A percentile compares a stretch with the other conserved stretches of the same genome.
Evolutionary conservation across 2,329 filamentous ascomycete genomes (phyloP).

Genomic region (Shiraia bambusicola): DNA sequence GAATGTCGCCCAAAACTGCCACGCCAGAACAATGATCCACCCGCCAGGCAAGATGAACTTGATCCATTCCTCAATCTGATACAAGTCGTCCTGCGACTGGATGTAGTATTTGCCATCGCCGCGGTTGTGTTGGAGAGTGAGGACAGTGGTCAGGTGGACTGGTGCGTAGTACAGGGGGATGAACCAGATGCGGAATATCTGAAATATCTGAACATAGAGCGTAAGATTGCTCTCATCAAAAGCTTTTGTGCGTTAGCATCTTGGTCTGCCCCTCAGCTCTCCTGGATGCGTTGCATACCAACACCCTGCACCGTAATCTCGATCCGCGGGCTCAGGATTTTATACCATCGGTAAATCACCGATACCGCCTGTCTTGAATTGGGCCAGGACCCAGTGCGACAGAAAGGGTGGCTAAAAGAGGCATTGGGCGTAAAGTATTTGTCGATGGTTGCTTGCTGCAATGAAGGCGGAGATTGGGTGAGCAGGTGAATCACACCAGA

Average conservation of each 20-base stretch:
- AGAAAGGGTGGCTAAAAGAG: constrained; percentile 77
- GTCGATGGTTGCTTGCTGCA: constrained; percentile 66
- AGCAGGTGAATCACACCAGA: constrained; percentile 66
- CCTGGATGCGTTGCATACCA: constrained; percentile 43
- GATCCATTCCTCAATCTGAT: constrained; percentile 74
- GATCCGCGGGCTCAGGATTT: constrained; percentile 75
- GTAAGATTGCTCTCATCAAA: constrained; percentile 65
- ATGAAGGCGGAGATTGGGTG: constrained; percentile 64
- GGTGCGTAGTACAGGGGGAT: constrained; percentile 72
- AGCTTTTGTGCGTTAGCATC: constrained; percentile 48
- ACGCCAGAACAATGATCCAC: constrained; percentile 59
- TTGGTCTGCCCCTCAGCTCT: background rate
- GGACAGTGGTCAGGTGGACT: constrained; percentile 67
- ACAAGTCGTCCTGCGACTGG: constrained; percentile 74
- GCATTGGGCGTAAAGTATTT: constrained; percentile 73
- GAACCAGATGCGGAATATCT: constrained; percentile 76
- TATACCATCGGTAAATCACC: constrained; percentile 71
- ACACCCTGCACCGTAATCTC: constrained; percentile 65
- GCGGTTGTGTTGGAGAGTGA: constrained; percentile 59
- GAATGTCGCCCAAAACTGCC: constrained; percentile 65
- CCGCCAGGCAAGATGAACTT: constrained; percentile 67
- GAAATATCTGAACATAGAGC: constrained; percentile 73
- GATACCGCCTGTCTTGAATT: constrained; percentile 68
- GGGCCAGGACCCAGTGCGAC: constrained; percentile 61
- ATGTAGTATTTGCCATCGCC: constrained; percentile 65